phyloP scores from a whole-genome alignment of 768 basidiomycete genomes.

The Tulasnella sp. region DNA sequence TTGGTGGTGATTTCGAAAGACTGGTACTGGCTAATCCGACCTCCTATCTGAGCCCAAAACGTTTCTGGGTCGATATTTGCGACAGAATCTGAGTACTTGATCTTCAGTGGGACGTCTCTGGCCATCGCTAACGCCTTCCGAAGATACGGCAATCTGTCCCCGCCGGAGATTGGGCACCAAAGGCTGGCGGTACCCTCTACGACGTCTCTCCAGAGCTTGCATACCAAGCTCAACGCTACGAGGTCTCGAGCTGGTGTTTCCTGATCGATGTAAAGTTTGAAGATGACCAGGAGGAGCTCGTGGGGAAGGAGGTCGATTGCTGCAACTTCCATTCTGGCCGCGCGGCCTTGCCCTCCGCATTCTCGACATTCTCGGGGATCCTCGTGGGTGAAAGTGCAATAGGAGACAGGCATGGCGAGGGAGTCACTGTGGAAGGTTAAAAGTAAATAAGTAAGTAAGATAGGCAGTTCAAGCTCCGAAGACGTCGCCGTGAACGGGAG shows the following conservation, averaged over 20 bases:
- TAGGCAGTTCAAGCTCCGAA: too few species aligned
- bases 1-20: neutral
- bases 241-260: neutral
- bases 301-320: neutral
- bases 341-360: too few species aligned
- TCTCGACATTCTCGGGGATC: too few species aligned
- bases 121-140: neutral
- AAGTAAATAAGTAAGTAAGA: too few species aligned
- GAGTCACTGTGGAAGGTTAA: too few species aligned
- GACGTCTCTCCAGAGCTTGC: neutral
- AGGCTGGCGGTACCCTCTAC: neutral
- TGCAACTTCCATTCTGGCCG: too few species aligned
- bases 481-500: too few species aligned
- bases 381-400: too few species aligned
- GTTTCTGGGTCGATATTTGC: neutral
- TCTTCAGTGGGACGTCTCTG: neutral
- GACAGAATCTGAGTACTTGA: neutral
- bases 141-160: neutral
- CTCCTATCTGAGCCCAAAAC: neutral
- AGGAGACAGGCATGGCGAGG: too few species aligned
- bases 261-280: neutral
- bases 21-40: neutral
- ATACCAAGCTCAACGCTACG: neutral
- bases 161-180: neutral
- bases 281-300: neutral